phyloP scores from a whole-genome alignment of 768 basidiomycete genomes.

The Hygrophorus pudorinus region DNA sequence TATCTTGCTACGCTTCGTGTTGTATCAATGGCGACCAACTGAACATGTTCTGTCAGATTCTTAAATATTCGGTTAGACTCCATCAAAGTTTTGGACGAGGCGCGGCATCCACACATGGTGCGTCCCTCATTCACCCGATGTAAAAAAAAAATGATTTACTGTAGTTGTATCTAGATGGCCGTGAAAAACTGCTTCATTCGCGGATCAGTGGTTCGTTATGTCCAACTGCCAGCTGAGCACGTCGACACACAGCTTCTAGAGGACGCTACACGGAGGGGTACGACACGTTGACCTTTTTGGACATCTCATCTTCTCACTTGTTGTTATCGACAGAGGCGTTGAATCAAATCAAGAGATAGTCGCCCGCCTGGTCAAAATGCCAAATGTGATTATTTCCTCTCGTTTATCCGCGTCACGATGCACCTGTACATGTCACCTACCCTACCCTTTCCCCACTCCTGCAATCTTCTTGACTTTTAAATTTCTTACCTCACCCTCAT shows the following conservation, averaged over 20 bases:
- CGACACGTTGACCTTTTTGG: conserved; percentile 9
- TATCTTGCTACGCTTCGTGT: conserved; percentile 11
- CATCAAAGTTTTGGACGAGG: conserved; percentile 87
- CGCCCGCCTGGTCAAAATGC: too few species aligned
- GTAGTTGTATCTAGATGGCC: conserved; percentile 60
- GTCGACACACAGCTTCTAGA: conserved; percentile 94
- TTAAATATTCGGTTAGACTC: conserved; percentile 94
- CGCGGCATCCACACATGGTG: conserved; percentile 96
- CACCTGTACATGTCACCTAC: not conserved
- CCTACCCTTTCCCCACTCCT: not conserved
- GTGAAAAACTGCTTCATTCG: conserved; percentile 99
- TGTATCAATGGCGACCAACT: conserved; percentile 3
- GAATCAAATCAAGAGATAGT: conserved; percentile 32
- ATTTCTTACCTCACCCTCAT: too few species aligned
- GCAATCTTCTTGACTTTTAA: too few species aligned
- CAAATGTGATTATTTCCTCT: too few species aligned
- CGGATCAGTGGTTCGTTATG: conserved; percentile 96
- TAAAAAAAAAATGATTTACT: not conserved
- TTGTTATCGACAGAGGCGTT: conserved; percentile 29
- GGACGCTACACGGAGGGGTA: conserved; percentile 94
- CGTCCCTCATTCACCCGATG: conserved; percentile 11
- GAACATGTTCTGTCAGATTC: conserved; percentile 42
- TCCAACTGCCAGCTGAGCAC: conserved; percentile 83
- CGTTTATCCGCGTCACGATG: too few species aligned
- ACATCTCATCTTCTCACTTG: not conserved